A percentile compares a stretch with the other conserved stretches of the same genome.
phyloP scores from a whole-genome alignment of 306 rosid genomes.

The Medicago truncatula region MtrunA17r5.0-ANR NC_053049.1:47393501-47394000 shows the following conservation, averaged over 20 bases:
- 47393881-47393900: conserved; percentile 74
- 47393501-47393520: conserved; percentile 61
- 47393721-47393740: conserved; percentile 54
- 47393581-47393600: conserved; percentile 80
- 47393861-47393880: conserved; percentile 59
- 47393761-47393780: conserved; percentile 87
- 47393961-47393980: conserved; percentile 57
- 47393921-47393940: conserved; percentile 65
- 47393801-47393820: conserved; percentile 51
- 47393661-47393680: conserved; percentile 78
- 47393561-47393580: conserved; percentile 70
- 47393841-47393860: conserved; percentile 70
- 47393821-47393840: conserved; percentile 51
- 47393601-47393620: conserved; percentile 77
- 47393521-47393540: conserved; percentile 65
- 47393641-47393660: conserved; percentile 59
- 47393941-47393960: conserved; percentile 55
- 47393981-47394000: conserved; percentile 66
- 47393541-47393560: conserved; percentile 70
- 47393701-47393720: conserved; percentile 80
- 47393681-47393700: conserved; percentile 84
- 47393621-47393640: conserved; percentile 66
- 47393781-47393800: conserved; percentile 84
- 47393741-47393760: conserved; percentile 67
- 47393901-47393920: conserved; percentile 69